phyloP scores from a whole-genome alignment of 176 grass and related monocot species.

The Phyllostachys edulis region DNA sequence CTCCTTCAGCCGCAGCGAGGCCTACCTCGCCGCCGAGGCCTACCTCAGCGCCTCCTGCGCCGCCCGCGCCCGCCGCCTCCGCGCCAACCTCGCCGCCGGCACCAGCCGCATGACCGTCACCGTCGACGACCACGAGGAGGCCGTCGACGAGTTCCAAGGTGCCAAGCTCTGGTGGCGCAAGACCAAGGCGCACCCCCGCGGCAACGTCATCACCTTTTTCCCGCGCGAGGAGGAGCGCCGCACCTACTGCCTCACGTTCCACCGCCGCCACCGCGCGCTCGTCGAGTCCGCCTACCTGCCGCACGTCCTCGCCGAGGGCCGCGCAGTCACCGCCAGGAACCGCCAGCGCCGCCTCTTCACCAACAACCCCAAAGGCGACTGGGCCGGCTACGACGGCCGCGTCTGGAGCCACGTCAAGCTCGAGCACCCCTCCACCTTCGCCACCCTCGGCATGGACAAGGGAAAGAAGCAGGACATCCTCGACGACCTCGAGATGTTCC shows the following conservation, averaged over 20 bases:
- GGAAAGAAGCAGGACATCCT: slow-evolving; percentile 39
- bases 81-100: slow-evolving; percentile 31
- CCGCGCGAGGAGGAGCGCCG: slow-evolving; percentile 19
- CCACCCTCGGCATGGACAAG: slow-evolving; percentile 61
- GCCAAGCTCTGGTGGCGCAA: slow-evolving; percentile 45
- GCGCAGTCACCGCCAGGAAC: slow-evolving; percentile 37
- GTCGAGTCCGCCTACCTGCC: no score
- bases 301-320: slow-evolving; percentile 44
- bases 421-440: slow-evolving; percentile 64
- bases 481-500: slow-evolving; percentile 52
- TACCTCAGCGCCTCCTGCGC: slow-evolving; percentile 15
- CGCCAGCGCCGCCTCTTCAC: slow-evolving; percentile 69
- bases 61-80: neutral
- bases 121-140: slow-evolving; percentile 47
- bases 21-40: slow-evolving; percentile 14
- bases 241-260: neutral
- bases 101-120: slow-evolving; percentile 37
- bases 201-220: slow-evolving; percentile 23
- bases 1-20: slow-evolving; percentile 34
- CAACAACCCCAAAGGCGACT: slow-evolving; percentile 43
- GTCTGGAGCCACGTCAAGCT: slow-evolving; percentile 57
- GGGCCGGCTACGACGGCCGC: slow-evolving; percentile 7
- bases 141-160: slow-evolving; percentile 39
- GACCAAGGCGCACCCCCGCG: neutral
- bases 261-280: no score